Conservation (phyloP, 2,329 filamentous ascomycete genomes). For the Sclerotinia borealis region DNA sequence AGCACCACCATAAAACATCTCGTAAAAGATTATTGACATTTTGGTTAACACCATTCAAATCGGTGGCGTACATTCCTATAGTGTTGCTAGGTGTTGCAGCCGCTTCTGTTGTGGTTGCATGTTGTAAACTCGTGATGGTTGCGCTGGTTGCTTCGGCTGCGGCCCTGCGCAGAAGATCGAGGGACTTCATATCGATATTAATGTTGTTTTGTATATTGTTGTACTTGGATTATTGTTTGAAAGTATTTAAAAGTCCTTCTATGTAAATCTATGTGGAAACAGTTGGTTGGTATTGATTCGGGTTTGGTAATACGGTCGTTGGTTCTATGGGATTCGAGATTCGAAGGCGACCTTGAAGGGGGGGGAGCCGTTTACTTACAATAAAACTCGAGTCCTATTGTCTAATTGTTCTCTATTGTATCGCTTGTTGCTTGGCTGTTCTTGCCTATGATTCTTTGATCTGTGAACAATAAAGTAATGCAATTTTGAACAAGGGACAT, state of each 20-base stretch:
- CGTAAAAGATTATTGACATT: slow-evolving; percentile 50
- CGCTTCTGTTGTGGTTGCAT: slow-evolving; percentile 12
- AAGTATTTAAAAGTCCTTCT: background rate
- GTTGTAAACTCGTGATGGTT: slow-evolving; percentile 12
- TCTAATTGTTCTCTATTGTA: background rate
- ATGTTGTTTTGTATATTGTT: background rate
- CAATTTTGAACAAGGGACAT: background rate
- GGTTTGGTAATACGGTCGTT: background rate
- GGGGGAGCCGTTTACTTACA: slow-evolving; percentile 4
- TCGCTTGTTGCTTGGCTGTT: background rate
- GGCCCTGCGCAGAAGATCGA: slow-evolving; percentile 8
- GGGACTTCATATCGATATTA: background rate
- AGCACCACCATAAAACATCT: slow-evolving; percentile 53
- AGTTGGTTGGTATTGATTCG: slow-evolving; percentile 7
- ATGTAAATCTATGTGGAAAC: background rate
- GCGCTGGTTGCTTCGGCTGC: slow-evolving; percentile 1
- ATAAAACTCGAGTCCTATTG: background rate
- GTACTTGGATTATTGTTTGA: background rate
- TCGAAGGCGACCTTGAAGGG: background rate
- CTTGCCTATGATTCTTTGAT: slow-evolving; percentile 1
- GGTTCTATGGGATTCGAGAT: slow-evolving; percentile 6
- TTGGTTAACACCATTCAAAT: slow-evolving; percentile 56
- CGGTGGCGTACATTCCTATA: slow-evolving; percentile 50
- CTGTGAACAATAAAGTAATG: slow-evolving; percentile 4
- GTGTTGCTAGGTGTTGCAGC: slow-evolving; percentile 36